phyloP scores from a whole-genome alignment of 805 yeast species.

The Saccharomycopsis selenospora region DNA sequence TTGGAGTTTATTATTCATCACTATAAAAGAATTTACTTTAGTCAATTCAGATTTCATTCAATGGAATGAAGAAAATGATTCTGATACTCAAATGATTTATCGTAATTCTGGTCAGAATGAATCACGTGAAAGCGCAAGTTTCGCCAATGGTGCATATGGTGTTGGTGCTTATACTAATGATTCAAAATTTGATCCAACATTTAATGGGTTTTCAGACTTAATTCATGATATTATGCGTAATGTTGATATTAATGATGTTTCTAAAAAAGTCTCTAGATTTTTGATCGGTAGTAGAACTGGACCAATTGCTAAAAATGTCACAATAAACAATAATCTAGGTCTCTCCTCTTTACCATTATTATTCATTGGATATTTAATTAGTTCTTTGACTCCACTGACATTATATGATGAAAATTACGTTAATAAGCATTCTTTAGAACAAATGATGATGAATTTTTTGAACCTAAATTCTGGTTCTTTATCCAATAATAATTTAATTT shows the following conservation, averaged over 20 bases:
- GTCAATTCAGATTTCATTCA: constrained; percentile 20
- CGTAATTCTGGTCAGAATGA: constrained; percentile 19
- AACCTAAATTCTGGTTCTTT: constrained; percentile 17
- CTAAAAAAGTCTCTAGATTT: constrained; percentile 20
- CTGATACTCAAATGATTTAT: constrained; percentile 11
- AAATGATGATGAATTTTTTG: constrained; percentile 17
- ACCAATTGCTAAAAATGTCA: constrained; percentile 21
- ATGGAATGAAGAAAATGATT: constrained; percentile 17
- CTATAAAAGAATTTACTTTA: constrained; percentile 40
- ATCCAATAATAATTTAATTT: constrained; percentile 18
- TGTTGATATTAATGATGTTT: constrained; percentile 11
- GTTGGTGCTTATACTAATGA: constrained; percentile 6
- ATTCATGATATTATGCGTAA: constrained; percentile 20
- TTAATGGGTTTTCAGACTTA: constrained; percentile 19
- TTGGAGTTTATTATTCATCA: constrained; percentile 39
- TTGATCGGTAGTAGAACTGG: constrained; percentile 24
- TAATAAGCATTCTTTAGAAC: constrained; percentile 20
- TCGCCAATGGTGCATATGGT: constrained; percentile 15
- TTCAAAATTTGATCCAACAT: constrained; percentile 5
- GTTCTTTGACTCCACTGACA: constrained; percentile 22
- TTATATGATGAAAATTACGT: constrained; percentile 27
- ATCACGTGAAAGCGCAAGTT: constrained; percentile 20
- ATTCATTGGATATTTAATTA: constrained; percentile 27
- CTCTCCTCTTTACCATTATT: constrained; percentile 44
- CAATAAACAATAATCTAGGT: constrained; percentile 47